A percentile compares a stretch with the other conserved stretches of the same genome.
Evolutionary conservation across 2,329 filamentous ascomycete species (phyloP).

Genomic region (Paraphoma sp.): DNA sequence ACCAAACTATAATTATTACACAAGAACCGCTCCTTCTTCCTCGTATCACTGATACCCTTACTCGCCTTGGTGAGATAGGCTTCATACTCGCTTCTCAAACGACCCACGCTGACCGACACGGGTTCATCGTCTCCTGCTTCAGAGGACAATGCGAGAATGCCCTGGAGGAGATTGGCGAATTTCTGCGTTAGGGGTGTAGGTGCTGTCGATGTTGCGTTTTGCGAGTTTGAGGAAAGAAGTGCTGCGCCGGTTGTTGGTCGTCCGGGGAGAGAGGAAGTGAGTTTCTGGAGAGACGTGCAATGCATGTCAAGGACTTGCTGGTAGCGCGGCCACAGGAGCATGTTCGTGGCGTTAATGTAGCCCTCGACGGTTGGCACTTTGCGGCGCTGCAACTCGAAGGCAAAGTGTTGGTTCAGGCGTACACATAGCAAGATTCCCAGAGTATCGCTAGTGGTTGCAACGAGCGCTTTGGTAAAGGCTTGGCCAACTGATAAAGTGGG

Average conservation of each 20-base stretch:
- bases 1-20: conserved; percentile 97
- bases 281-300: conserved; percentile 79
- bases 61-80: conserved; percentile 80
- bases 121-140: conserved; percentile 95
- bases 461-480: conserved; percentile 74
- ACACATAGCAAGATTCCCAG: conserved; percentile 91
- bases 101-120: conserved; percentile 77
- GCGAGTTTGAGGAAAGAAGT: conserved; percentile 46
- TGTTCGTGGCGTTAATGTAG: conserved; percentile 93
- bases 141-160: conserved; percentile 80
- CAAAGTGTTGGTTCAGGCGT: conserved; percentile 88
- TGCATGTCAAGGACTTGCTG: conserved; percentile 94
- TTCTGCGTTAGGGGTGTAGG: conserved; percentile 92
- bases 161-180: conserved; percentile 92
- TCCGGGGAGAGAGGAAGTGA: conserved; percentile 52
- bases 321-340: conserved; percentile 95
- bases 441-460: conserved; percentile 79
- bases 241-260: conserved; percentile 42
- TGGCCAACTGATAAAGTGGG: conserved; percentile 88
- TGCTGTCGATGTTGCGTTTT: conserved; percentile 70
- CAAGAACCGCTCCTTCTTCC: conserved; percentile 85
- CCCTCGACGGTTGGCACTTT: conserved; percentile 87
- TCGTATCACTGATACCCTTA: conserved; percentile 75
- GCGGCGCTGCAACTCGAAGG: conserved; percentile 90
- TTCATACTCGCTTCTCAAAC: conserved; percentile 83